Conservation (phyloP, 225 moss, liverwort and hornwort genomes). For the Pseudoscleropodium purum region DNA sequence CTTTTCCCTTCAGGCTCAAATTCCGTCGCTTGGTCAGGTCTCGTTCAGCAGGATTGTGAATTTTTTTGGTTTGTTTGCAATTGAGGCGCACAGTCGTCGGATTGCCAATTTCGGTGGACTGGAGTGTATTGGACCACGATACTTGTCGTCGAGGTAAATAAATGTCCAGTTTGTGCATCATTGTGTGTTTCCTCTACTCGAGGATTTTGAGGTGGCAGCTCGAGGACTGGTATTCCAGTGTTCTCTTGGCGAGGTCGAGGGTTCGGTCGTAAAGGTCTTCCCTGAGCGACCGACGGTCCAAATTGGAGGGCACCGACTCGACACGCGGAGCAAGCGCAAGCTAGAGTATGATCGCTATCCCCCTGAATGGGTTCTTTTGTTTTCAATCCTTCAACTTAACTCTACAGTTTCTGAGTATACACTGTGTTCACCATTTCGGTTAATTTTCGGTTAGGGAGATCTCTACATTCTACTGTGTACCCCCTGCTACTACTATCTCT, state of each 20-base stretch:
- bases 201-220: constrained; percentile 16
- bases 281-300: background rate
- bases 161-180: constrained; percentile 18
- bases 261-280: background rate
- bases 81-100: background rate
- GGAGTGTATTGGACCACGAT: background rate
- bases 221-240: constrained; percentile 6
- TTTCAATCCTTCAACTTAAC: background rate
- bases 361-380: background rate
- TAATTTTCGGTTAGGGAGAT: background rate
- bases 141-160: background rate
- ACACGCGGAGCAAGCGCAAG: background rate
- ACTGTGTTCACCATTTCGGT: background rate
- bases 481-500: background rate
- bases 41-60: too few species aligned
- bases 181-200: constrained; percentile 13
- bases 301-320: background rate
- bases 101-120: background rate
- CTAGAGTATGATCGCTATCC: background rate
- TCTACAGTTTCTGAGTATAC: background rate
- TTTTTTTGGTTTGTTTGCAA: background rate
- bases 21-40: background rate
- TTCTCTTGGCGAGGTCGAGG: constrained; percentile 2
- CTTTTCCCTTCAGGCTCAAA: background rate
- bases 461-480: background rate